Conservation (phyloP, 1,139 yeast genomes). For the Kodamaea plutei region DNA sequence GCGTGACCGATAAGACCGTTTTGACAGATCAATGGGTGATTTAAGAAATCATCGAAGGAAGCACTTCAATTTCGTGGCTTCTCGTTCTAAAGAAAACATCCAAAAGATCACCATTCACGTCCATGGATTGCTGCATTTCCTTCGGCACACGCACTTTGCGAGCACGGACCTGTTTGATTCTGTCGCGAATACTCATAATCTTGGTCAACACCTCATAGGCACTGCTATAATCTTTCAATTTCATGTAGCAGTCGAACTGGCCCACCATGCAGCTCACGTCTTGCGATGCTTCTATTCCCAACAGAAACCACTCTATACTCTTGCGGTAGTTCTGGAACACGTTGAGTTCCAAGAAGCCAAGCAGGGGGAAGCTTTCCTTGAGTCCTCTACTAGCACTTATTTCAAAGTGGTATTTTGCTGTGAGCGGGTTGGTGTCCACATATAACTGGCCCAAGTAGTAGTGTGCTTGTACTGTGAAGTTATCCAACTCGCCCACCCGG, state of each 20-base stretch:
- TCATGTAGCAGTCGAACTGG: conserved; percentile 54
- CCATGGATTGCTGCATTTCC: conserved; percentile 22
- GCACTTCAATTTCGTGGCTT: conserved; percentile 16
- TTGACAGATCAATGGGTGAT: too few species aligned
- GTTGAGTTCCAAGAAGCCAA: conserved; percentile 76
- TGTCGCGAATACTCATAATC: conserved; percentile 21
- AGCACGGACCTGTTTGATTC: conserved; percentile 17
- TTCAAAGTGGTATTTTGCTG: conserved; percentile 68
- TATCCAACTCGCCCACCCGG: conserved; percentile 52
- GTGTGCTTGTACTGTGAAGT: conserved; percentile 61
- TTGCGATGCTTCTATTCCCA: conserved; percentile 63
- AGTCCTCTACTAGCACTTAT: conserved; percentile 74
- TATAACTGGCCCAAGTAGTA: conserved; percentile 72
- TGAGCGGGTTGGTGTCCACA: conserved; percentile 50
- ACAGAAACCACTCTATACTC: conserved; percentile 78
- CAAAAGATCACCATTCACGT: conserved; percentile 23
- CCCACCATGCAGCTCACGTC: conserved; percentile 70
- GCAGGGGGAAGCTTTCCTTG: conserved; percentile 65
- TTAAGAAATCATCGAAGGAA: conserved; percentile 8
- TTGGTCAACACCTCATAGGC: conserved; percentile 27
- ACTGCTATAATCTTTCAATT: conserved; percentile 21
- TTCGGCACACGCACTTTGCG: conserved; percentile 18
- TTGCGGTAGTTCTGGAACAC: conserved; percentile 51
- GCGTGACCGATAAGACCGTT: too few species aligned
- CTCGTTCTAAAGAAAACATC: conserved; percentile 32